Evolutionary conservation across 1,284 basidiomycete species (phyloP).

Genomic region (Cutaneotrichosporon cutaneum): DNA sequence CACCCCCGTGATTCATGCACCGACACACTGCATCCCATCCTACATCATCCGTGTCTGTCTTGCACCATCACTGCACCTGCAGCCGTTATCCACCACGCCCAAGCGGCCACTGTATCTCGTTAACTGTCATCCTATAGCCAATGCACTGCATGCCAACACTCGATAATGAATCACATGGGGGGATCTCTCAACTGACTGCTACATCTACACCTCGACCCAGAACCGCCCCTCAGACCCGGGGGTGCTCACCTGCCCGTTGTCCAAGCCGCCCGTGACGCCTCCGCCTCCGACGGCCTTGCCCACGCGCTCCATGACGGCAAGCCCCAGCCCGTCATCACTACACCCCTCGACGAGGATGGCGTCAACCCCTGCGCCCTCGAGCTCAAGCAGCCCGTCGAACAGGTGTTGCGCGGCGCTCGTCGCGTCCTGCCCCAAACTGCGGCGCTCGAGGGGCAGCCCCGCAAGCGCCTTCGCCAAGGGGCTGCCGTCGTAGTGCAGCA

Average conservation of each 20-base stretch:
- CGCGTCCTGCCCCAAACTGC: conserved; percentile 67
- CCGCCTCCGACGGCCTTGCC: conserved; percentile 78
- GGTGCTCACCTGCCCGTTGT: conserved; percentile 26
- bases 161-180: background rate
- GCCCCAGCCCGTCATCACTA: conserved; percentile 74
- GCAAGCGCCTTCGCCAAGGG: conserved; percentile 27
- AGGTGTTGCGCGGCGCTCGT: conserved; percentile 73
- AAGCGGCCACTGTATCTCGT: conserved; percentile 5
- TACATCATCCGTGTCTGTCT: conserved; percentile 1
- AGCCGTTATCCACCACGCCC: background rate
- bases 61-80: conserved; percentile 2
- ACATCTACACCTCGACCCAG: conserved; percentile 27
- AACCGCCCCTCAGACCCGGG: conserved; percentile 18
- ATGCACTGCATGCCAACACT: conserved; percentile 5
- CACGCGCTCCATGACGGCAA: conserved; percentile 98
- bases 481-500: conserved; percentile 69
- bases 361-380: conserved; percentile 68
- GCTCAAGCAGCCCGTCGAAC: conserved; percentile 81
- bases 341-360: conserved; percentile 86
- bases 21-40: background rate
- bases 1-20: background rate
- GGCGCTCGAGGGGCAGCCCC: conserved; percentile 34
- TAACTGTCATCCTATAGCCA: background rate
- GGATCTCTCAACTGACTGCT: background rate
- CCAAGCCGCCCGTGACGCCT: conserved; percentile 37